Conservation (phyloP, 2,329 filamentous ascomycete genomes). For the Xylariaceae sp. region DNA sequence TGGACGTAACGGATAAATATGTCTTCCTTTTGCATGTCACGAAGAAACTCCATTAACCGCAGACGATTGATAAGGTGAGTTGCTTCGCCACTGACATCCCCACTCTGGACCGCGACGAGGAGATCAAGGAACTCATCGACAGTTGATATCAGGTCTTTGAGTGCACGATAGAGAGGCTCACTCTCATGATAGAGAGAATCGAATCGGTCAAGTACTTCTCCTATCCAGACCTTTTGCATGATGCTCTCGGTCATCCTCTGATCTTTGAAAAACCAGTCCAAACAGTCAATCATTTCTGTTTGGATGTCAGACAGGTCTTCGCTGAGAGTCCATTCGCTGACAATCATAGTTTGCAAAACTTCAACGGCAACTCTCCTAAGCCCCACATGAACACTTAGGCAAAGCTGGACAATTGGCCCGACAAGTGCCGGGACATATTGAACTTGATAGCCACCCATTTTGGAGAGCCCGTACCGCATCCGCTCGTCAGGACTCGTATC, state of each 20-base stretch:
- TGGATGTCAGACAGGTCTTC: slow-evolving; percentile 89
- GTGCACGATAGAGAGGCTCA: slow-evolving; percentile 69
- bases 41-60: slow-evolving; percentile 90
- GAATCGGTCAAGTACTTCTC: slow-evolving; percentile 79
- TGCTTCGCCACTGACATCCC: slow-evolving; percentile 68
- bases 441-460: slow-evolving; percentile 94
- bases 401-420: slow-evolving; percentile 86
- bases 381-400: slow-evolving; percentile 90
- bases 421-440: slow-evolving; percentile 95
- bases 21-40: slow-evolving; percentile 94
- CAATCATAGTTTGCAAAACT: slow-evolving; percentile 94
- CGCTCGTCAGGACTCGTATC: slow-evolving; percentile 80
- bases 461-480: slow-evolving; percentile 70
- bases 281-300: slow-evolving; percentile 91
- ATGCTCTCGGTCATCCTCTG: slow-evolving; percentile 85
- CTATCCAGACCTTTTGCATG: slow-evolving; percentile 87
- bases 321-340: slow-evolving; percentile 95
- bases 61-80: slow-evolving; percentile 84
- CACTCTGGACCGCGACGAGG: slow-evolving; percentile 81
- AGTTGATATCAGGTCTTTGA: slow-evolving; percentile 76
- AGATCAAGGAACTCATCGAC: slow-evolving; percentile 90
- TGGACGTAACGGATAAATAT: slow-evolving; percentile 96
- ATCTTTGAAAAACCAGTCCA: slow-evolving; percentile 86
- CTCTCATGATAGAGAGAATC: slow-evolving; percentile 63
- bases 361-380: slow-evolving; percentile 86